A percentile compares a stretch with the other conserved stretches of the same genome.
phyloP scores from a whole-genome alignment of 768 basidiomycete species.

The Pleurotus djamor region DNA sequence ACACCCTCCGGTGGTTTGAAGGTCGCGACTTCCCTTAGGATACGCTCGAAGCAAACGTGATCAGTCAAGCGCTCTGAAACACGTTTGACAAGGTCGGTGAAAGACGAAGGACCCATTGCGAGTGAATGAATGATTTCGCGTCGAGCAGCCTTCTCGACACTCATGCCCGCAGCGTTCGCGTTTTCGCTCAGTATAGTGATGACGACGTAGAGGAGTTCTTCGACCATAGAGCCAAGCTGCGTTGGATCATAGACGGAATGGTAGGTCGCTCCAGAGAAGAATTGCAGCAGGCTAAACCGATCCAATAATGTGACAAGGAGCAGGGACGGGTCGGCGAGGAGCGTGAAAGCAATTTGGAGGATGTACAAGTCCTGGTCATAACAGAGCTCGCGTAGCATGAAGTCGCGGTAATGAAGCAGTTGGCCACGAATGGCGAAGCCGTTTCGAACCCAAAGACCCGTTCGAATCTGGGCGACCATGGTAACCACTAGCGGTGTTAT shows the following conservation, averaged over 20 bases:
- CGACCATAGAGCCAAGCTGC: conserved; percentile 83
- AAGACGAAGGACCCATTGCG: conserved; percentile 83
- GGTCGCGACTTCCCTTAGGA: conserved; percentile 74
- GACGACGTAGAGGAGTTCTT: conserved; percentile 86
- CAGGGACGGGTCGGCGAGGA: conserved; percentile 73
- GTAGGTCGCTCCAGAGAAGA: conserved; percentile 70
- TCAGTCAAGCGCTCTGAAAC: conserved; percentile 90
- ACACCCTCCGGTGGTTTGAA: conserved; percentile 81
- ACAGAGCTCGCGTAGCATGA: conserved; percentile 92
- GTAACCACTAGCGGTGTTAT: conserved; percentile 55
- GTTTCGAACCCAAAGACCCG: conserved; percentile 97
- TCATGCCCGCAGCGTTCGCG: conserved; percentile 67
- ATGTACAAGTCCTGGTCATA: conserved; percentile 95
- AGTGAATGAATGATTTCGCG: conserved; percentile 91
- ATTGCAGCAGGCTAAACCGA: conserved; percentile 78
- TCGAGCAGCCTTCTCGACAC: conserved; percentile 61
- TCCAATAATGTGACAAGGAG: conserved; percentile 88
- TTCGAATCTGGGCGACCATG: conserved; percentile 93
- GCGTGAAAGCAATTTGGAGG: conserved; percentile 73
- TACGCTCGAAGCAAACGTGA: conserved; percentile 76
- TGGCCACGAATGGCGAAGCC: conserved; percentile 96
- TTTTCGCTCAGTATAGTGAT: conserved; percentile 86
- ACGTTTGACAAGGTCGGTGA: conserved; percentile 88
- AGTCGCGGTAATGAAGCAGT: conserved; percentile 93
- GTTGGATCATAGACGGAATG: conserved; percentile 63